phyloP scores from a whole-genome alignment of 768 basidiomycete species.

The Lactarius hengduanensis region DNA sequence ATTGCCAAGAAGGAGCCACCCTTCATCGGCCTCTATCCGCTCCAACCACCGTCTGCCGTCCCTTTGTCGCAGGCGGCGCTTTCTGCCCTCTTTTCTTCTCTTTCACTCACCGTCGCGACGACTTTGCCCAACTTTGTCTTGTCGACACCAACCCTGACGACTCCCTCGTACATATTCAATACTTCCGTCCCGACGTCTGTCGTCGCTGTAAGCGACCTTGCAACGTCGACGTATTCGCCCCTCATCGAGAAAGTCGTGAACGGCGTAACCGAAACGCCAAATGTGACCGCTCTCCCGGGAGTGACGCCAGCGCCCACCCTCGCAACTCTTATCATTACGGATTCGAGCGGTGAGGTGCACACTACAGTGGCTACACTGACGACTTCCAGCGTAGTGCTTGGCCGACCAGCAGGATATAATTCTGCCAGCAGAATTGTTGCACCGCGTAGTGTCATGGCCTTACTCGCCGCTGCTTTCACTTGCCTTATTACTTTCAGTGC shows the following conservation, averaged over 20 bases:
- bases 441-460: background rate
- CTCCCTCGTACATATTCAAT: constrained; percentile 67
- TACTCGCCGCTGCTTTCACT: constrained; percentile 8
- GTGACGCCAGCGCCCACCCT: constrained; percentile 51
- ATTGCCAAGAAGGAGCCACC: constrained; percentile 73
- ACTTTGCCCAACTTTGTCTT: constrained; percentile 71
- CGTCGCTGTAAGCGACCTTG: constrained; percentile 56
- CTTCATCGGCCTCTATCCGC: constrained; percentile 71
- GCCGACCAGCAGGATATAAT: constrained; percentile 56
- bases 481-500: constrained; percentile 7
- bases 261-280: constrained; percentile 37
- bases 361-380: constrained; percentile 54
- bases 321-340: constrained; percentile 57
- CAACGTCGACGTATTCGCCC: constrained; percentile 67
- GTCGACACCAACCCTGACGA: constrained; percentile 60
- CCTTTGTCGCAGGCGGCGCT: constrained; percentile 40
- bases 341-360: constrained; percentile 49
- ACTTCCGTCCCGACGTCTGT: constrained; percentile 52
- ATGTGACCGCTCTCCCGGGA: constrained; percentile 55
- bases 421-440: constrained; percentile 1
- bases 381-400: constrained; percentile 52
- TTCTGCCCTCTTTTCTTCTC: constrained; percentile 54
- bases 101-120: constrained; percentile 63
- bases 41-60: constrained; percentile 44
- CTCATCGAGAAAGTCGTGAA: constrained; percentile 38